Conservation (phyloP, 2,329 filamentous ascomycete species). For the Ampelomyces quisqualis region DNA sequence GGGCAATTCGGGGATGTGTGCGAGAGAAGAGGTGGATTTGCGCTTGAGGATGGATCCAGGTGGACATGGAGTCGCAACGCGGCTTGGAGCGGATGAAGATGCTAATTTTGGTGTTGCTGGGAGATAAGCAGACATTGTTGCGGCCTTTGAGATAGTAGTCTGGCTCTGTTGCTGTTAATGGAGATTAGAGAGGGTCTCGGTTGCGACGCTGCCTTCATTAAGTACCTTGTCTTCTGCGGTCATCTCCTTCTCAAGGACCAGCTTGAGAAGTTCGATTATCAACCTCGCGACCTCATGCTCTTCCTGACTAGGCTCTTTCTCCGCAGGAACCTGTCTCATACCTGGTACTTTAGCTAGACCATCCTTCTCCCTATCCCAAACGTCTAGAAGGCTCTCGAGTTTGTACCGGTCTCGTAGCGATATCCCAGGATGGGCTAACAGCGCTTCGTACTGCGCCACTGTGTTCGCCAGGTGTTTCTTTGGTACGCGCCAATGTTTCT, state of each 20-base stretch:
- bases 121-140: no score
- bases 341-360: constrained; percentile 13
- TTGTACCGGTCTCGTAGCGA: constrained; percentile 1
- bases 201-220: neutral
- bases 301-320: constrained; percentile 8
- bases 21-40: constrained; percentile 1
- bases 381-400: constrained; percentile 6
- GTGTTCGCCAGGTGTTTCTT: constrained; percentile 12
- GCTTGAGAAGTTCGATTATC: constrained; percentile 8
- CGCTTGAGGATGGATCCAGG: constrained; percentile 13
- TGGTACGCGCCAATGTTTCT: constrained; percentile 5
- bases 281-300: constrained; percentile 7
- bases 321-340: constrained; percentile 5
- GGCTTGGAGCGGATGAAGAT: neutral
- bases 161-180: neutral
- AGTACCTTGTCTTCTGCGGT: neutral
- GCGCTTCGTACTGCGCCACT: constrained; percentile 5
- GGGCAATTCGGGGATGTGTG: neutral
- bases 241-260: constrained; percentile 4
- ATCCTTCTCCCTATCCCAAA: constrained; percentile 11
- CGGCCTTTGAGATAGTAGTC: no score
- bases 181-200: neutral
- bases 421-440: constrained; percentile 1
- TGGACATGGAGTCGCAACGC: neutral
- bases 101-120: neutral